phyloP scores from a whole-genome alignment of 176 grass and related monocot species.

The Lolium perenne region DNA sequence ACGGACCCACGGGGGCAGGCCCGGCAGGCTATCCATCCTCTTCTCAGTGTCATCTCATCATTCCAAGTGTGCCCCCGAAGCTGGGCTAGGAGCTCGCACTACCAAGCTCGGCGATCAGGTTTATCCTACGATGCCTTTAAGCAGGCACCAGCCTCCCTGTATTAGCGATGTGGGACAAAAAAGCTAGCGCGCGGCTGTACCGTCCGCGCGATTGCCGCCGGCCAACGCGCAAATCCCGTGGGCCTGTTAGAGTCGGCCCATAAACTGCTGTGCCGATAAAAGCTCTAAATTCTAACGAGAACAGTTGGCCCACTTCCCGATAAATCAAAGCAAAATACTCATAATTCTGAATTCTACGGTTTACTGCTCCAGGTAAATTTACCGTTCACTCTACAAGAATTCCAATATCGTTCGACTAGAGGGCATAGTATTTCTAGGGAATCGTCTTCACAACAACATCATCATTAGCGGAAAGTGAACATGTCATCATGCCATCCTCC shows the following conservation, averaged over 20 bases:
- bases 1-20: no score
- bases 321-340: neutral
- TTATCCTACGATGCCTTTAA: no score
- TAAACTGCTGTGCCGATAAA: no score
- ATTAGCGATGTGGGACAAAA: no score
- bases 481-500: constrained; percentile 57
- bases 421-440: neutral
- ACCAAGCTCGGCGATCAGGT: neutral
- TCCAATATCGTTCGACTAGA: neutral
- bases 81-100: neutral
- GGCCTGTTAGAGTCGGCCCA: neutral
- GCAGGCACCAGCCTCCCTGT: no score
- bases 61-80: no score
- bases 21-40: no score
- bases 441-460: neutral
- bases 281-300: neutral
- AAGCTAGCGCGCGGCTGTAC: no score
- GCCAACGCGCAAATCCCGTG: neutral
- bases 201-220: no score
- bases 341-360: neutral
- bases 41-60: no score
- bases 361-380: neutral
- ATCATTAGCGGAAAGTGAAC: constrained; percentile 12
- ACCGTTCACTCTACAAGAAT: constrained; percentile 5
- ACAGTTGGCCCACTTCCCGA: neutral